Evolutionary conservation across 352 stramenopile species (phyloP).

Genomic region (Phytopythium delawarense): DNA sequence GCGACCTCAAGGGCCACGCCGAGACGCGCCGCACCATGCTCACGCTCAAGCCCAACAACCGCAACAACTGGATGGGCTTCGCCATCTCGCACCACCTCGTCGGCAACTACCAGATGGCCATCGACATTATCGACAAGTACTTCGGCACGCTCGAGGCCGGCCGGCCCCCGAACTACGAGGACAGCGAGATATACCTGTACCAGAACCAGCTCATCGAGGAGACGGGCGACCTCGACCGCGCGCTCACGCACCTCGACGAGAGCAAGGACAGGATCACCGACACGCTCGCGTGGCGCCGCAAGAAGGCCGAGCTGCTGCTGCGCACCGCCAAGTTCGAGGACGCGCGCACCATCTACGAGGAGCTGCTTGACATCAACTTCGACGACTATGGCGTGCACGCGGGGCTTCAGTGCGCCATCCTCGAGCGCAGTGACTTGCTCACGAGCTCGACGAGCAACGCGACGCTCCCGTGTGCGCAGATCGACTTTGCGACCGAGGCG

Average conservation of each 20-base stretch:
- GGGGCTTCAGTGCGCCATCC: conserved; percentile 79
- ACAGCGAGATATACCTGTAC: conserved; percentile 97
- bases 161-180: conserved; percentile 85
- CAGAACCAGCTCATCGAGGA: conserved; percentile 93
- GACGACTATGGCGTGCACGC: conserved; percentile 91
- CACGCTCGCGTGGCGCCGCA: conserved; percentile 70
- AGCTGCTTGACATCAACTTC: conserved; percentile 83
- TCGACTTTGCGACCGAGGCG: conserved; percentile 46
- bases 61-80: conserved; percentile 97
- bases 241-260: conserved; percentile 83
- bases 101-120: conserved; percentile 90
- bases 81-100: conserved; percentile 94
- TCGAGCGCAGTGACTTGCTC: conserved; percentile 53
- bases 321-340: conserved; percentile 63
- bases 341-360: conserved; percentile 54
- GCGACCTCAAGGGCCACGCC: conserved; percentile 90
- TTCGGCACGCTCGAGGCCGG: conserved; percentile 81
- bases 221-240: conserved; percentile 75
- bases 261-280: conserved; percentile 73
- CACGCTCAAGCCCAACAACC: conserved; percentile 92
- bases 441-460: conserved; percentile 28
- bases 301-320: conserved; percentile 72
- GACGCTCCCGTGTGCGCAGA: conserved; percentile 35
- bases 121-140: conserved; percentile 97
- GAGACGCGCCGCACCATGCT: conserved; percentile 94